Evolutionary conservation across 441 rosid species (phyloP).

Genomic region (Brassica hybrid): DNA sequence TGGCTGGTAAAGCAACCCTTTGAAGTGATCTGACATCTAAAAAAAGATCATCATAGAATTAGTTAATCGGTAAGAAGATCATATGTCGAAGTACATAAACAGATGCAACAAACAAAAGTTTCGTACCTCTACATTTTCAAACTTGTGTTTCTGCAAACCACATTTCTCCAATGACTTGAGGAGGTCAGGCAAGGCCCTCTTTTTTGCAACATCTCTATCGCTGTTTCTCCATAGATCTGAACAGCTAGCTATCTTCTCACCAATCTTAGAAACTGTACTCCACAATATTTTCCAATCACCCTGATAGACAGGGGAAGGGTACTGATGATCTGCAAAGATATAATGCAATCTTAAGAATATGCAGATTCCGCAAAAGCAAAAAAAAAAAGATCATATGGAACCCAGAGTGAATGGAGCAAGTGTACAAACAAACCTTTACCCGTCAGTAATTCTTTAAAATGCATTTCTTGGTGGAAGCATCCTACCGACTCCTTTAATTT

Average conservation of each 20-base stretch:
- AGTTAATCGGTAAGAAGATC: slow-evolving; percentile 14
- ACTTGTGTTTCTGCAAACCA: slow-evolving; percentile 87
- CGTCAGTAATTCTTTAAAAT: slow-evolving; percentile 44
- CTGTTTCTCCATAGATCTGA: slow-evolving; percentile 76
- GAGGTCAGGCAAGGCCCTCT: slow-evolving; percentile 76
- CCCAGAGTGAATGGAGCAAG: slow-evolving; percentile 17
- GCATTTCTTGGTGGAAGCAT: slow-evolving; percentile 45
- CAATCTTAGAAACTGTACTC: slow-evolving; percentile 60
- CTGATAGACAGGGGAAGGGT: slow-evolving; percentile 45
- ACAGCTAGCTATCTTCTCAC: slow-evolving; percentile 53
- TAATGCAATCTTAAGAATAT: slow-evolving; percentile 27
- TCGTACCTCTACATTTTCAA: slow-evolving; percentile 67
- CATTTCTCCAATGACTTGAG: slow-evolving; percentile 74
- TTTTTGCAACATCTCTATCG: slow-evolving; percentile 68
- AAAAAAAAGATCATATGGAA: slow-evolving; percentile 3
- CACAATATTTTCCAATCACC: slow-evolving; percentile 64
- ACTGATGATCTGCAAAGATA: slow-evolving; percentile 51
- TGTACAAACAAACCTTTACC: slow-evolving; percentile 52
- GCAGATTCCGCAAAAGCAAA: not conserved
- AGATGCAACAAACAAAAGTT: slow-evolving; percentile 24
- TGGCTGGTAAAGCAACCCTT: slow-evolving; percentile 75
- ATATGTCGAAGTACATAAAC: slow-evolving; percentile 34
- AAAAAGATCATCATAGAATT: slow-evolving; percentile 29
- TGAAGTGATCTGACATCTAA: slow-evolving; percentile 63
- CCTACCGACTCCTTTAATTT: slow-evolving; percentile 48